Evolutionary conservation across 2,329 filamentous ascomycete species (phyloP), one percentile per base, ranked within the genome.

Genomic region (Trichocomaceae sp.): DNA sequence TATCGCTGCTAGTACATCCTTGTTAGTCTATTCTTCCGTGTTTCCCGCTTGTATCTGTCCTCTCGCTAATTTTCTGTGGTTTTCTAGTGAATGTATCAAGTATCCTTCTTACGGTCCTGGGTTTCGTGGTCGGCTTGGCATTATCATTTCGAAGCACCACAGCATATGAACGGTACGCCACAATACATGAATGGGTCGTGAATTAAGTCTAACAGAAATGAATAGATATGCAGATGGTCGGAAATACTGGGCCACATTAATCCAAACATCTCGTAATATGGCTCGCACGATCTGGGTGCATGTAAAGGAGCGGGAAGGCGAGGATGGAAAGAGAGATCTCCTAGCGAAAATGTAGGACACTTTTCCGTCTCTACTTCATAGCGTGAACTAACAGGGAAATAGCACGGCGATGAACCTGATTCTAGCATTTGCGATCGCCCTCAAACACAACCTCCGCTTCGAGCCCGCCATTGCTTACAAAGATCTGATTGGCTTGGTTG

Each of bases 401-500:
- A 78, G 76, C 33, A 84, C 84, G 15, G 83, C 83, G 6, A 81
- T 93, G 69, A 92, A 93, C 67, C 77, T 93, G 6, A 78, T 93
- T 59, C 80, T 89, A 26, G 86, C 88, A 2, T 93, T 88, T 63
- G 80, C 87, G n/a, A 77, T 88, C 17, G 74, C 89, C 1, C 77
- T 95, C 57, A 92, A 92, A 74, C 89, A 93, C 72, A 85, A 84
- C 63, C 80, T 95, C 31, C 87, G 89, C 31, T 92, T 92, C 68
- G 88, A 95, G 67, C 88, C 89, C 1, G 88, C 87, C 63, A 83
- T 85, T 33, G 81, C 85, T 52, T 92, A 93, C 67, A 80, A 85
- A 1, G 89, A 93, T 64, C 76, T 95, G 5, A 74, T 81, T 37
- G 81, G 84, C 19, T 77, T 90, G 13, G 79, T 91, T 29, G 79